A percentile compares a stretch with the other conserved stretches of the same genome.
phyloP scores from a whole-genome alignment of 2,329 filamentous ascomycete genomes.

The Magnaporthales sp. region DNA sequence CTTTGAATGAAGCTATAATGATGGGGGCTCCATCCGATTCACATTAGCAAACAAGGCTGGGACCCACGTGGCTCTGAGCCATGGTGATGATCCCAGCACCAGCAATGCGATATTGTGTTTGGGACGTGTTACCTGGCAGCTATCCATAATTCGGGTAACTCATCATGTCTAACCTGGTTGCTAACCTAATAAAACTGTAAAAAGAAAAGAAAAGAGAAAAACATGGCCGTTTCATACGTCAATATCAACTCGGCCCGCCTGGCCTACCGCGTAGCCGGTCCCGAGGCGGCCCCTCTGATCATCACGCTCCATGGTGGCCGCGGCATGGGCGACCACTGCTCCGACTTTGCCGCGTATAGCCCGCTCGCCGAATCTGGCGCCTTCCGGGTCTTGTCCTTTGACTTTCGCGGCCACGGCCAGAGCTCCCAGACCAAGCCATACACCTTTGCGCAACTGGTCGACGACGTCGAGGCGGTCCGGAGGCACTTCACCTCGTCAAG shows the following conservation, averaged over 20 bases:
- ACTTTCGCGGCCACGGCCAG: conserved; percentile 25
- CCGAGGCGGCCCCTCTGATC: conserved; percentile 20
- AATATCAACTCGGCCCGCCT: conserved; percentile 24
- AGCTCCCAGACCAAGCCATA: conserved; percentile 25
- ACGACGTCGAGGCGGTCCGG: conserved; percentile 25
- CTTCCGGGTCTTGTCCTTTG: conserved; percentile 25
- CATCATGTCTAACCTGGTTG: no score
- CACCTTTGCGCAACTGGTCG: conserved; percentile 26
- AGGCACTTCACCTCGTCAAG: conserved; percentile 18
- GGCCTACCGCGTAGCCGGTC: conserved; percentile 22
- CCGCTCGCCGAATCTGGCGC: conserved; percentile 18
- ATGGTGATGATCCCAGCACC: no score
- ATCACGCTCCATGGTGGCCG: conserved; percentile 28
- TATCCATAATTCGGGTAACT: no score
- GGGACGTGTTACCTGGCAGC: no score
- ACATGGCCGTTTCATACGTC: conserved; percentile 12
- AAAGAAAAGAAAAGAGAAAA: no score
- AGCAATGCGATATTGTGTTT: no score
- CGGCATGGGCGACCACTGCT: conserved; percentile 24
- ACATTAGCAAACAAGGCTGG: no score
- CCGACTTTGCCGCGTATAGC: conserved; percentile 23
- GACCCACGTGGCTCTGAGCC: no score
- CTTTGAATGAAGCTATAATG: no score
- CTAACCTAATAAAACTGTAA: no score
- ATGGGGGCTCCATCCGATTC: no score